Percentiles rank a stretch among this genome's conserved stretches.
Conservation (phyloP, 2,329 filamentous ascomycete genomes). For the Fusarium buxicola region DNA sequence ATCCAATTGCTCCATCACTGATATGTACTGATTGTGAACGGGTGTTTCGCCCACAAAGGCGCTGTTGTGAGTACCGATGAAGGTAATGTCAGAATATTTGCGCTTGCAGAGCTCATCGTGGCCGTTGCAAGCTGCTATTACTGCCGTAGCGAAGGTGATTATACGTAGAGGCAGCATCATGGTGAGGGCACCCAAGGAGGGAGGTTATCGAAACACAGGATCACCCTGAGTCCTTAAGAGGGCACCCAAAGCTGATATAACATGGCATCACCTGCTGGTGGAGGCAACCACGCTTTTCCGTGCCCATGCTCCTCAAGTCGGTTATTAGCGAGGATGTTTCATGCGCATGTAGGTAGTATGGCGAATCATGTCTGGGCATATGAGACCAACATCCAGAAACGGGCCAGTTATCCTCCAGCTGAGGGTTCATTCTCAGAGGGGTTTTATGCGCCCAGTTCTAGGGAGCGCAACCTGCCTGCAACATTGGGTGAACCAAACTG, state of each 20-base stretch:
- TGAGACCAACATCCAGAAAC: slow-evolving; percentile 8
- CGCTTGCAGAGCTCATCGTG: slow-evolving; percentile 65
- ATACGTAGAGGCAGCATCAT: slow-evolving; percentile 35
- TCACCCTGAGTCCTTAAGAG: background rate
- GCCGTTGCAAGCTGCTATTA: slow-evolving; percentile 65
- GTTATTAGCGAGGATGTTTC: slow-evolving; percentile 12
- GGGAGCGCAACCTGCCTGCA: slow-evolving; percentile 4
- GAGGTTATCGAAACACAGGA: background rate
- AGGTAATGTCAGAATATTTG: slow-evolving; percentile 69
- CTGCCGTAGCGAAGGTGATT: slow-evolving; percentile 29
- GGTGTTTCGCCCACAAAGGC: slow-evolving; percentile 69
- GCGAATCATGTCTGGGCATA: slow-evolving; percentile 14
- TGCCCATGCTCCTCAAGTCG: background rate
- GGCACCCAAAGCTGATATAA: slow-evolving; percentile 1
- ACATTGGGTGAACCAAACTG: background rate
- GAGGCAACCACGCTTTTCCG: background rate
- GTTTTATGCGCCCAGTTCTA: slow-evolving; percentile 9
- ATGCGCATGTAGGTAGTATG: slow-evolving; percentile 12
- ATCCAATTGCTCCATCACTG: slow-evolving; percentile 67
- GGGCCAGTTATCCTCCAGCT: background rate
- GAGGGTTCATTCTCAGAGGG: slow-evolving; percentile 7
- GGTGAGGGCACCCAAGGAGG: background rate
- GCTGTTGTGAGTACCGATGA: slow-evolving; percentile 73
- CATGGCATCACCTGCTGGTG: background rate
- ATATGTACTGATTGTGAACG: slow-evolving; percentile 70